These are phyloP conservation scores for Cyanidium caldarium DNA, from an alignment of 23 red algal genomes.

Conservation along the genomic window DNA sequence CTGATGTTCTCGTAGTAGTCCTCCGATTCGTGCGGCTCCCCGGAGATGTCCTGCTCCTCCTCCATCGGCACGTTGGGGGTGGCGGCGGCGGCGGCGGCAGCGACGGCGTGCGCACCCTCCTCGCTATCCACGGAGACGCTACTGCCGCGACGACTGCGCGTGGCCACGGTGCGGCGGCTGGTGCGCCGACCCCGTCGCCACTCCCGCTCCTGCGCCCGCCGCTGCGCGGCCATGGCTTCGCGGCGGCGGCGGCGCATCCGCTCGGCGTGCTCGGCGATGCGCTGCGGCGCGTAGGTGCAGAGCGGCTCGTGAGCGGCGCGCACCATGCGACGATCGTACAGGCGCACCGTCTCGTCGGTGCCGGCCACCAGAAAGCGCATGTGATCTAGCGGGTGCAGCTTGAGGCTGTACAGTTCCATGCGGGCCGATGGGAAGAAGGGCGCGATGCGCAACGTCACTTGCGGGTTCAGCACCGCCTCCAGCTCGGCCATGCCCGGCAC, in stretches of 20 bases:
- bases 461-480: not conserved
- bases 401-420: conserved; percentile 14
- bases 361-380: conserved; percentile 11
- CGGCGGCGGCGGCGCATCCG: too few species aligned
- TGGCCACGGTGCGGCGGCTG: too few species aligned
- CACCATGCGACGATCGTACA: conserved; percentile 14
- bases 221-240: too few species aligned
- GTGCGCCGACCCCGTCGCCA: too few species aligned
- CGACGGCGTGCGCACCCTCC: not conserved
- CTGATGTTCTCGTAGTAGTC: not conserved
- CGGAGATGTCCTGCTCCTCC: too few species aligned
- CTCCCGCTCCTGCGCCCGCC: too few species aligned
- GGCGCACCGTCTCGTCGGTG: not conserved
- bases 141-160: too few species aligned
- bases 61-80: too few species aligned
- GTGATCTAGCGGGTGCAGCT: conserved; percentile 7
- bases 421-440: too few species aligned
- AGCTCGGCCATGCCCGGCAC: not conserved
- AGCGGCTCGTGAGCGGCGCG: not conserved
- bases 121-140: not conserved
- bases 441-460: not conserved
- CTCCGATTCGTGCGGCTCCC: too few species aligned
- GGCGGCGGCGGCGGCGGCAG: too few species aligned
- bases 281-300: not conserved
- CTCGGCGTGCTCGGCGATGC: too few species aligned